Evolutionary conservation across 768 basidiomycete genomes (phyloP), one percentile per base, ranked within the genome.

Genomic region (Pleurotus giganteus): DNA sequence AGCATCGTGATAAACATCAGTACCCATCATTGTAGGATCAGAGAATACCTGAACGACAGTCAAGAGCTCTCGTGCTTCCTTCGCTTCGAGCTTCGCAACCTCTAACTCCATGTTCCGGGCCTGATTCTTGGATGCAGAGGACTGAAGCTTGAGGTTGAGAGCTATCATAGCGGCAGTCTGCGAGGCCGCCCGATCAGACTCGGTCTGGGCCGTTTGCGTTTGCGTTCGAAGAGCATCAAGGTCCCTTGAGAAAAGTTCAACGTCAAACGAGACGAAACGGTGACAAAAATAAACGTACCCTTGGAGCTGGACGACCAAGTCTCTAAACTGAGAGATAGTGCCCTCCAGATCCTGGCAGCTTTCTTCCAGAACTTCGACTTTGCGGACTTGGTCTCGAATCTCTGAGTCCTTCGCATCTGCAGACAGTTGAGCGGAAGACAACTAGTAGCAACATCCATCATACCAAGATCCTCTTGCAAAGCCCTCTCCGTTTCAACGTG

Each of bases 161-260:
- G 94, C 93, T 80, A 98, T 86, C 77, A 98, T 88, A 2, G 91
- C 89, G 2, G 95, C 95, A 0, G 91, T 89, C 63, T 98, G 94
- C 1, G 88, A 90, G 12, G 84, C 87, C 13, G 92, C 89, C 0
- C 85, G 83, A 1, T 89, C 88, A 2, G 90, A 90, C 66, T 94
- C 91, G 24, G 81, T 79, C 61, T 92, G 89, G 1, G 89, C 91
- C 0, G 85, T 88, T 63, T 91, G 89, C 3, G 93, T 93, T 65
- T 94, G 88, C 12, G 86, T 74, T 28, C 94, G 89, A 4, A 98
- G 79, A 15, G 71, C 71, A 47, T 96, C 92, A 47, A 98, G 83
- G 61, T 98, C 95, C 57, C 93, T 96, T 61, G n/a, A 32, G 23
- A 55, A 12, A 39, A 55, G 26, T 37, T 52, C 24, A 53, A 52